Evolutionary conservation across 306 rosid species (phyloP).

Genomic region (Lathyrus sativus): DNA sequence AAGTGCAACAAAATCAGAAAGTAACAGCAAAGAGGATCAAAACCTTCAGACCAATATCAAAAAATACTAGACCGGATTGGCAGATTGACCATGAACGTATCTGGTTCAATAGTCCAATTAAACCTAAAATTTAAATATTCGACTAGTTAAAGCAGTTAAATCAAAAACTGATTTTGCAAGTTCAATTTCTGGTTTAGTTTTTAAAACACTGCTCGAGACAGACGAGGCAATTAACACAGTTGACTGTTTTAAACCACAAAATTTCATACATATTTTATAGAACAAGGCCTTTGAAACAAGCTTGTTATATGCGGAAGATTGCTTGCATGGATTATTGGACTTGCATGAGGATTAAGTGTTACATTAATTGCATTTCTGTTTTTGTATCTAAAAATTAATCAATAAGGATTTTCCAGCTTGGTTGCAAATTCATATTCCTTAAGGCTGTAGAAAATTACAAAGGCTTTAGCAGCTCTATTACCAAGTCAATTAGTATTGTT

Average conservation of each 20-base stretch:
- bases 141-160: neutral
- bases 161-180: neutral
- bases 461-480: neutral
- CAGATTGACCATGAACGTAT: neutral
- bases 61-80: constrained; percentile 4
- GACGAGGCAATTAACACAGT: neutral
- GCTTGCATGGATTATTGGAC: constrained; percentile 5
- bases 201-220: constrained; percentile 1
- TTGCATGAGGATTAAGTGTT: neutral
- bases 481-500: neutral
- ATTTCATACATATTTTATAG: neutral
- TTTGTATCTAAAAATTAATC: neutral
- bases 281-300: neutral
- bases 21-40: constrained; percentile 3
- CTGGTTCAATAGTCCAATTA: neutral
- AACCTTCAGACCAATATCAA: neutral
- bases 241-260: constrained; percentile 8
- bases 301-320: neutral
- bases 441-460: neutral
- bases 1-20: constrained; percentile 10
- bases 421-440: neutral
- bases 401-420: neutral
- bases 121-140: neutral
- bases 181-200: neutral
- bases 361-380: constrained; percentile 14